phyloP scores from a whole-genome alignment of 306 rosid genomes.

The Medicago ruthenica region DNA sequence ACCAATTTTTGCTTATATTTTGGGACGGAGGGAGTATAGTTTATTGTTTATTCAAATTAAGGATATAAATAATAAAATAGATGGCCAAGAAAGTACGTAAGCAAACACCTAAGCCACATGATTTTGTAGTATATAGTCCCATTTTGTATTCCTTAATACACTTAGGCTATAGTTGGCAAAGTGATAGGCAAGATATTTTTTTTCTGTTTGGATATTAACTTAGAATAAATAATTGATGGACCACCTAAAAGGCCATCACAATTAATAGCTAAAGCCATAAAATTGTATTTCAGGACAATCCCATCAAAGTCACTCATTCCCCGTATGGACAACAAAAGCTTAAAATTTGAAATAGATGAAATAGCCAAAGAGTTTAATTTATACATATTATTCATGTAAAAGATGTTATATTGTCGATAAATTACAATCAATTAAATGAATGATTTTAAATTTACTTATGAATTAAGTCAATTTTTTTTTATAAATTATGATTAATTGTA shows the following conservation, averaged over 20 bases:
- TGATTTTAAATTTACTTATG: too few relatives aligned
- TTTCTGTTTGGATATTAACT: constrained; percentile 36
- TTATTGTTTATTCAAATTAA: constrained; percentile 17
- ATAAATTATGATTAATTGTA: too few relatives aligned
- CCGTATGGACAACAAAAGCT: neutral
- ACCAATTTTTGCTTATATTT: too few relatives aligned
- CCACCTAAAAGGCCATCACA: constrained; percentile 45
- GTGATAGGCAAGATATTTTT: constrained; percentile 13
- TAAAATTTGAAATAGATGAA: too few relatives aligned
- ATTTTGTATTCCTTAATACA: constrained; percentile 38
- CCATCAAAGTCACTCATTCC: constrained; percentile 46
- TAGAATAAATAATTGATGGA: constrained; percentile 45
- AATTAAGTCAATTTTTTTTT: too few relatives aligned
- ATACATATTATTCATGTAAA: too few relatives aligned
- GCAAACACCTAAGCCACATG: constrained; percentile 41
- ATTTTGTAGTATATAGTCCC: constrained; percentile 25
- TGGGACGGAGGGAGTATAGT: too few relatives aligned
- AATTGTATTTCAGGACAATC: constrained; percentile 44
- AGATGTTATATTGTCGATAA: too few relatives aligned
- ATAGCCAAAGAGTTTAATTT: too few relatives aligned
- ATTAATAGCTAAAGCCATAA: constrained; percentile 53
- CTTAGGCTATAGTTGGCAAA: constrained; percentile 33
- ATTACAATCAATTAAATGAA: too few relatives aligned
- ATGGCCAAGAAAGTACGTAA: neutral
- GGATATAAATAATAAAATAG: neutral